Evolutionary conservation across 768 basidiomycete species (phyloP).

Genomic region (Pisolithus microcarpus): DNA sequence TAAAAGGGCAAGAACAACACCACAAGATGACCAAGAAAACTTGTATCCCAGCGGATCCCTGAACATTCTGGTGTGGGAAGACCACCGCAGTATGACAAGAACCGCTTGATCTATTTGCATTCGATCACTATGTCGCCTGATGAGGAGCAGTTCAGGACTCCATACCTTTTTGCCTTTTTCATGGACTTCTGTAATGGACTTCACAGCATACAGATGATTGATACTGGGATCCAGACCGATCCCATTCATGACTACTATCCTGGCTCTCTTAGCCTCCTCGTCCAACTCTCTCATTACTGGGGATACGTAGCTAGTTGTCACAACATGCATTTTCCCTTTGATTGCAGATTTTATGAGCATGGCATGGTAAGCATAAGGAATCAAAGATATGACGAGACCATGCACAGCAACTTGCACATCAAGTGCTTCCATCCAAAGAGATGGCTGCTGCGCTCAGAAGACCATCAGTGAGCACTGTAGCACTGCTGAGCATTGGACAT

Average conservation of each 20-base stretch:
- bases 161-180: constrained; percentile 86
- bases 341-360: constrained; percentile 83
- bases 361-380: constrained; percentile 90
- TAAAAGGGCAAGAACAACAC: constrained; percentile 89
- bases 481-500: constrained; percentile 78
- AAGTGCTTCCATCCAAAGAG: constrained; percentile 78
- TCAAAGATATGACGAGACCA: constrained; percentile 93
- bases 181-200: constrained; percentile 91
- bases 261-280: constrained; percentile 71
- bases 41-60: constrained; percentile 95
- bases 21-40: constrained; percentile 97
- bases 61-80: constrained; percentile 88
- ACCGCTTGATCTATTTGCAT: constrained; percentile 64
- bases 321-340: constrained; percentile 81
- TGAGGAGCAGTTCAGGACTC: neutral
- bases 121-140: neutral
- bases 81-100: constrained; percentile 93
- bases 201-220: constrained; percentile 89
- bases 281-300: constrained; percentile 87
- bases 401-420: constrained; percentile 79
- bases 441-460: constrained; percentile 67
- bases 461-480: constrained; percentile 57
- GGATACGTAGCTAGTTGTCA: constrained; percentile 94
- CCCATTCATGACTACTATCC: constrained; percentile 94
- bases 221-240: constrained; percentile 96